phyloP scores from a whole-genome alignment of 176 grass and related monocot species.

The Urochloa ruziziensis region DNA sequence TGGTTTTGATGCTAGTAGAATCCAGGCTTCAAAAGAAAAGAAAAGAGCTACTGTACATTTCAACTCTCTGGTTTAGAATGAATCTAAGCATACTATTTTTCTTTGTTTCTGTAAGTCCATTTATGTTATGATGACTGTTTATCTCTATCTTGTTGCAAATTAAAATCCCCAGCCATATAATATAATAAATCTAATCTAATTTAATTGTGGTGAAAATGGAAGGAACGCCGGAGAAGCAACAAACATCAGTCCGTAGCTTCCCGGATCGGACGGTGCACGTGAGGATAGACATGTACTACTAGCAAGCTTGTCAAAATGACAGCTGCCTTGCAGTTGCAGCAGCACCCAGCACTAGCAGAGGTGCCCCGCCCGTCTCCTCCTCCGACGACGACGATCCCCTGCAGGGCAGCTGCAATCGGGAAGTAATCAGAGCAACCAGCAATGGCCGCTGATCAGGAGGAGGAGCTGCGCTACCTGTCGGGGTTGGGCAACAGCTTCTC shows the following conservation, averaged over 20 bases:
- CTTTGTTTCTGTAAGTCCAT: too few relatives aligned
- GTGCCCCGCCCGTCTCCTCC: background rate
- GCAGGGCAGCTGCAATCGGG: background rate
- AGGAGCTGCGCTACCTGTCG: slow-evolving; percentile 47
- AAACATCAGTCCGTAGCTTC: background rate
- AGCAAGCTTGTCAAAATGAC: too few relatives aligned
- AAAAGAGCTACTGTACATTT: too few relatives aligned
- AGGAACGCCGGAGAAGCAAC: background rate
- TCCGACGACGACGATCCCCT: background rate
- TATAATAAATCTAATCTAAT: too few relatives aligned
- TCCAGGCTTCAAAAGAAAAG: too few relatives aligned
- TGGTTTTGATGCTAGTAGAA: too few relatives aligned
- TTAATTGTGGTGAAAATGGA: background rate
- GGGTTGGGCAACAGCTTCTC: slow-evolving; percentile 81
- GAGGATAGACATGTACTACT: background rate
- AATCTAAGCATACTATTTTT: too few relatives aligned
- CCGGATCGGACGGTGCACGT: background rate
- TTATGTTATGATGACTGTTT: too few relatives aligned
- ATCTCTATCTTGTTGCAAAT: too few relatives aligned
- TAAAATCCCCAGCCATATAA: too few relatives aligned
- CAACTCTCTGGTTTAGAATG: too few relatives aligned
- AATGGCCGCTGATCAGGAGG: too few relatives aligned
- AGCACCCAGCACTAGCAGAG: background rate
- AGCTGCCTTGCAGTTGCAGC: background rate
- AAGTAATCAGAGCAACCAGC: background rate